These are phyloP conservation scores for Penicillium sp. DNA, from an alignment of 2,329 filamentous ascomycete genomes.

Conservation along the genomic window DNA sequence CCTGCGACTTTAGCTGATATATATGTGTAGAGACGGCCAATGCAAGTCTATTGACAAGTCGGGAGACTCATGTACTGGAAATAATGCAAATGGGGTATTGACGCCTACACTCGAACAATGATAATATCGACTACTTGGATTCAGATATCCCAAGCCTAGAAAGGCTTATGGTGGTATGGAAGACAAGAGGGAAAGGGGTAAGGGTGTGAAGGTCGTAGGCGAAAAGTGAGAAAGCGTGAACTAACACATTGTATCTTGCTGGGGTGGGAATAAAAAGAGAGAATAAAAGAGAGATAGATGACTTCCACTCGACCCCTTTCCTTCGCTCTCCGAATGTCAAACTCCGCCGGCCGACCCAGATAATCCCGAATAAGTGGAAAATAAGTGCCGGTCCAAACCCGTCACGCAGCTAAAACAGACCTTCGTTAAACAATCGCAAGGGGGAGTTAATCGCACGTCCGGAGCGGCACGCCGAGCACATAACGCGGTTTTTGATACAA, in stretches of 20 bases:
- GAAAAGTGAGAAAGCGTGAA: conserved; percentile 32
- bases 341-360: conserved; percentile 48
- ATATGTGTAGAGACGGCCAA: not conserved
- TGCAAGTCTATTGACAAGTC: not conserved
- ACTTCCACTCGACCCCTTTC: conserved; percentile 46
- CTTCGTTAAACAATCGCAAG: conserved; percentile 38
- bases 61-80: not conserved
- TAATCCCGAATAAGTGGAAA: conserved; percentile 41
- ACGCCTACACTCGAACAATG: not conserved
- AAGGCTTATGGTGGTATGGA: conserved; percentile 18
- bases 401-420: conserved; percentile 43
- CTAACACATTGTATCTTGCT: conserved; percentile 46
- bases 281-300: conserved; percentile 47
- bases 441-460: conserved; percentile 40
- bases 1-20: not conserved
- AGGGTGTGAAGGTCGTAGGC: conserved; percentile 19
- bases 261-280: conserved; percentile 46
- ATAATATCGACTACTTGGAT: conserved; percentile 24
- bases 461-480: conserved; percentile 35
- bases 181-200: conserved; percentile 20
- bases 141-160: conserved; percentile 21
- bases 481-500: conserved; percentile 33
- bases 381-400: conserved; percentile 43
- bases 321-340: conserved; percentile 49
- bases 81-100: not conserved